Conservation (phyloP, 768 basidiomycete species). For the Termitomyces titanicus region DNA sequence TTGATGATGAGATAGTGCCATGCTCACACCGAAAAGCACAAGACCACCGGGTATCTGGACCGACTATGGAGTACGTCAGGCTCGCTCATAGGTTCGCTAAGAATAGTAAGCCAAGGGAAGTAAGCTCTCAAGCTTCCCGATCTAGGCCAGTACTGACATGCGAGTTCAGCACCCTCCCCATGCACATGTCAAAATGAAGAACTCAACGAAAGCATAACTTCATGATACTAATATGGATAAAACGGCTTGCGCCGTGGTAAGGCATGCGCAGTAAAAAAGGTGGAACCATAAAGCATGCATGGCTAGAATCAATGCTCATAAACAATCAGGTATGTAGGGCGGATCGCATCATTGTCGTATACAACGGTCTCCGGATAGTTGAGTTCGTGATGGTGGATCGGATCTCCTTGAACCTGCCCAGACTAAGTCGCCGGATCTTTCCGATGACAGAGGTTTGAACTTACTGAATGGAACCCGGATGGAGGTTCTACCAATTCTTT, state of each 20-base stretch:
- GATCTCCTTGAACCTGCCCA: background rate
- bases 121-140: background rate
- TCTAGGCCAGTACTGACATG: background rate
- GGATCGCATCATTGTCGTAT: constrained; percentile 17
- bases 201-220: background rate
- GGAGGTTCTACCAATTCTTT: constrained; percentile 47
- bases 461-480: constrained; percentile 55
- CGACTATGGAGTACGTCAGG: too few relatives aligned
- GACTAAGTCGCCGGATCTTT: background rate
- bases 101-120: background rate
- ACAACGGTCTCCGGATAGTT: constrained; percentile 18
- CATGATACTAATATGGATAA: background rate
- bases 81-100: background rate
- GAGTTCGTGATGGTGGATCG: background rate
- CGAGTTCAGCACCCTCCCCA: background rate
- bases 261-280: too few relatives aligned
- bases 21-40: background rate
- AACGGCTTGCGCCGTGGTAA: background rate
- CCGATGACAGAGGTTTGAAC: constrained; percentile 1
- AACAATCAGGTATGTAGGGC: constrained; percentile 16
- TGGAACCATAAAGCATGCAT: background rate
- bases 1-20: background rate
- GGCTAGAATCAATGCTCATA: background rate
- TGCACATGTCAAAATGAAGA: background rate
- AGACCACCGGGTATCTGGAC: background rate